Percentiles rank a stretch among this genome's conserved stretches.
phyloP scores from a whole-genome alignment of 768 basidiomycete genomes.

The Russula sp. region DNA sequence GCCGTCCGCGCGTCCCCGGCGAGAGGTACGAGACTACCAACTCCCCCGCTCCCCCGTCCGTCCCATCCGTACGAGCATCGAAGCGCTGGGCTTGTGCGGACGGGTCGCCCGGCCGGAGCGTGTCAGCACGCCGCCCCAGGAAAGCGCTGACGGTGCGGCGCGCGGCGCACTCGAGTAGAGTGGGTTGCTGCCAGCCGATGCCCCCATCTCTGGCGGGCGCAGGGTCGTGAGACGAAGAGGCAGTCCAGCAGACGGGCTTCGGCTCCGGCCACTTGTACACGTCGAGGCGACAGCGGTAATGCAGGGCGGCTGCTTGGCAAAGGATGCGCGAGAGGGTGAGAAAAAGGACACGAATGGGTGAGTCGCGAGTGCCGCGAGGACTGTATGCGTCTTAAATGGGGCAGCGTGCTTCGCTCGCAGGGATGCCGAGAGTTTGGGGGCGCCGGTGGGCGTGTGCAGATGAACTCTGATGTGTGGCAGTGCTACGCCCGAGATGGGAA shows the following conservation, averaged over 20 bases:
- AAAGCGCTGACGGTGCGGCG: not conserved
- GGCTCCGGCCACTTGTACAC: slow-evolving; percentile 1
- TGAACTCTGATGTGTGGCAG: slow-evolving; percentile 37
- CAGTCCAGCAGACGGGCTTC: not conserved
- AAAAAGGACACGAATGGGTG: slow-evolving; percentile 19
- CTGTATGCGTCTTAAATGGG: slow-evolving; percentile 24
- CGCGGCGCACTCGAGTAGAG: not conserved
- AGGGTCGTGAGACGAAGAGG: not conserved
- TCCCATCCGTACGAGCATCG: not conserved
- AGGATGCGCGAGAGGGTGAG: too few species aligned
- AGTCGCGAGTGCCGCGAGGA: slow-evolving; percentile 36
- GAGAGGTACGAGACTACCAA: slow-evolving; percentile 33
- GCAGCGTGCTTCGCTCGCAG: slow-evolving; percentile 27
- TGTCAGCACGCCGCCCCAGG: slow-evolving; percentile 39
- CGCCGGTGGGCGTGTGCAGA: slow-evolving; percentile 29
- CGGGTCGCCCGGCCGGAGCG: slow-evolving; percentile 34
- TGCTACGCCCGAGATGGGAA: slow-evolving; percentile 16
- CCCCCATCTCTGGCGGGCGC: not conserved
- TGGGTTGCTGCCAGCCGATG: not conserved
- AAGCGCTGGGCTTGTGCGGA: not conserved
- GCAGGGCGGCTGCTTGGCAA: too few species aligned
- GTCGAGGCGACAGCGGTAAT: not conserved
- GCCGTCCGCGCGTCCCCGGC: not conserved
- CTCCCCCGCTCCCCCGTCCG: not conserved
- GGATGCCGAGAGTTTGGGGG: slow-evolving; percentile 49